Conservation (phyloP, 2,329 filamentous ascomycete genomes). For the Microsporum audouinii region DNA sequence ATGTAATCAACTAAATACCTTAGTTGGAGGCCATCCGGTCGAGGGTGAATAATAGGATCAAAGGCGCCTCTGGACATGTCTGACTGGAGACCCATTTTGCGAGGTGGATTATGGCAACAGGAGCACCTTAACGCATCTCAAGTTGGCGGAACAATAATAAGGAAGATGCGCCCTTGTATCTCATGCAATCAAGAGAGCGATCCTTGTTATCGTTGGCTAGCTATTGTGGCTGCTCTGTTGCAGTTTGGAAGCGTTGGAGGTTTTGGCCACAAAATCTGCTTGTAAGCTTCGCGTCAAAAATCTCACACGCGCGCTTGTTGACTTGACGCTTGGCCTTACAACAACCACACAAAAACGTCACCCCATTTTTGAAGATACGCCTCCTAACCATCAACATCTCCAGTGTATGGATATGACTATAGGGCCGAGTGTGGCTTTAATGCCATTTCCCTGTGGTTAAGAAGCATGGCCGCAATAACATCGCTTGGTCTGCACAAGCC, state of each 20-base stretch:
- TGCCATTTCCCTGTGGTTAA: background rate
- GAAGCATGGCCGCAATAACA: conserved; percentile 72
- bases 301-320: background rate
- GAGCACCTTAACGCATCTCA: background rate
- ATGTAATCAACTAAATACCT: conserved; percentile 23
- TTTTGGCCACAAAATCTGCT: background rate
- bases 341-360: background rate
- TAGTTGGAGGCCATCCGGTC: conserved; percentile 33
- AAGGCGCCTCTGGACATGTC: conserved; percentile 8
- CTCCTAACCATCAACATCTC: background rate
- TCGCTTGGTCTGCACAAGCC: conserved; percentile 88
- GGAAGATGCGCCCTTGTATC: background rate
- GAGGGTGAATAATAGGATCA: conserved; percentile 28
- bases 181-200: background rate
- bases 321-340: background rate
- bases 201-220: background rate
- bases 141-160: background rate
- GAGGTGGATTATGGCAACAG: background rate
- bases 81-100: background rate
- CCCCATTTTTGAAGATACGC: background rate
- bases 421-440: background rate
- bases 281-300: background rate
- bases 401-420: background rate
- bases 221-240: no score
- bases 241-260: background rate